Evolutionary conservation across 2,329 filamentous ascomycete species (phyloP).

Genomic region (Talaromyces funiculosus): DNA sequence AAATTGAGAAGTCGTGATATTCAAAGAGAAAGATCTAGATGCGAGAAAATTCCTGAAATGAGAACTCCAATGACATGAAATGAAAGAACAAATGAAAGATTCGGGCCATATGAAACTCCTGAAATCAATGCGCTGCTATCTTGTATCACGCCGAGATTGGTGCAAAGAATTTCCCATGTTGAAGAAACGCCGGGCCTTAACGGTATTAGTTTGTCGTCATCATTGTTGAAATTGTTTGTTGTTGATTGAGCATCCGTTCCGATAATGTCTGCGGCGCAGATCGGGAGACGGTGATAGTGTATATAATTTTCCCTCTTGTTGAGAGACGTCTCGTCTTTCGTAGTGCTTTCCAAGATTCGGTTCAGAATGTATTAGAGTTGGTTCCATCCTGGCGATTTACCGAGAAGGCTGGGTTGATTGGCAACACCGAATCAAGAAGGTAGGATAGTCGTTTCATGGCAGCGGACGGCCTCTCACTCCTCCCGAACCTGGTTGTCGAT

Average conservation of each 20-base stretch:
- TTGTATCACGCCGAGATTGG: neutral
- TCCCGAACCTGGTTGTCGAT: slow-evolving; percentile 15
- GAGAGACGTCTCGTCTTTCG: neutral
- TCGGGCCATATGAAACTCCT: neutral
- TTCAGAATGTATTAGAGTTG: neutral
- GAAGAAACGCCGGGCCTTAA: neutral
- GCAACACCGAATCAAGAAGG: slow-evolving; percentile 27
- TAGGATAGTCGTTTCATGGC: slow-evolving; percentile 17
- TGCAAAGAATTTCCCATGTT: neutral
- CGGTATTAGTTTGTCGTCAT: neutral
- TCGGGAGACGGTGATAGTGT: neutral
- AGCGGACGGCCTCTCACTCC: slow-evolving; percentile 14
- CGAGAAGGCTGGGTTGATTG: slow-evolving; percentile 27
- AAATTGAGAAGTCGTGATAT: neutral
- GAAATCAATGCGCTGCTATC: slow-evolving; percentile 3
- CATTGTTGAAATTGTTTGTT: neutral
- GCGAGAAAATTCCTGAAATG: neutral
- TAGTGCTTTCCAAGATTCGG: neutral
- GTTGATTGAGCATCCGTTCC: neutral
- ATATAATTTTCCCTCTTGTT: neutral
- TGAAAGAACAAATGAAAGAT: slow-evolving; percentile 3
- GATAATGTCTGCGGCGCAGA: neutral
- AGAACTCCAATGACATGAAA: neutral
- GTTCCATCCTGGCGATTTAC: neutral
- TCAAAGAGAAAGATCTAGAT: neutral